Conservation (phyloP, 2,329 filamentous ascomycete genomes). For the Apiospora sp. region DNA sequence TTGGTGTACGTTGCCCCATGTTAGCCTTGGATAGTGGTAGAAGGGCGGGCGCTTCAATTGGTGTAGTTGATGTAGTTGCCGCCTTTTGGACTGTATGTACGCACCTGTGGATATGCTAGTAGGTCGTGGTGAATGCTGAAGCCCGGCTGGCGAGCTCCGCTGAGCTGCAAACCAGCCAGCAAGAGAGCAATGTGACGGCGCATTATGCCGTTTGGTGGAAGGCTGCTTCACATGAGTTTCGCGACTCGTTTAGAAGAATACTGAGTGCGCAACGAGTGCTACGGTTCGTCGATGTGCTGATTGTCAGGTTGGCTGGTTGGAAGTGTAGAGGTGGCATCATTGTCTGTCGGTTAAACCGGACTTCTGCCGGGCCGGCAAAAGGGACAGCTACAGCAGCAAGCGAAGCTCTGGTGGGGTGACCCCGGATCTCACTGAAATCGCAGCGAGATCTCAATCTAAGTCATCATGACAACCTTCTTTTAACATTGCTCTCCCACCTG, state of each 20-base stretch:
- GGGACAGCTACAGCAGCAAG: background rate
- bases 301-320: background rate
- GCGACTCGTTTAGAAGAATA: slow-evolving; percentile 7
- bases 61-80: background rate
- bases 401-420: background rate
- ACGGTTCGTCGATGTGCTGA: slow-evolving; percentile 11
- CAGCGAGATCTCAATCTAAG: background rate
- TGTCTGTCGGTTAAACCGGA: slow-evolving; percentile 19
- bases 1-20: background rate
- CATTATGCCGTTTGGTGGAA: slow-evolving; percentile 46
- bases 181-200: slow-evolving; percentile 53
- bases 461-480: background rate
- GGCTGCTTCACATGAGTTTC: slow-evolving; percentile 9
- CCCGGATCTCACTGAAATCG: slow-evolving; percentile 6
- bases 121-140: slow-evolving; percentile 93
- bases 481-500: background rate
- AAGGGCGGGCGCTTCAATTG: background rate
- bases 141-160: slow-evolving; percentile 56
- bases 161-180: slow-evolving; percentile 52
- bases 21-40: background rate
- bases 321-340: slow-evolving; percentile 20
- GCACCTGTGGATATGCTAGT: slow-evolving; percentile 85
- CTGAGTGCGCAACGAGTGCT: slow-evolving; percentile 6
- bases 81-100: slow-evolving; percentile 33
- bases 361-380: slow-evolving; percentile 14